These are phyloP conservation scores for Clonostachys chloroleuca DNA, from an alignment of 2,329 filamentous ascomycete genomes.

Conservation along the genomic window DNA sequence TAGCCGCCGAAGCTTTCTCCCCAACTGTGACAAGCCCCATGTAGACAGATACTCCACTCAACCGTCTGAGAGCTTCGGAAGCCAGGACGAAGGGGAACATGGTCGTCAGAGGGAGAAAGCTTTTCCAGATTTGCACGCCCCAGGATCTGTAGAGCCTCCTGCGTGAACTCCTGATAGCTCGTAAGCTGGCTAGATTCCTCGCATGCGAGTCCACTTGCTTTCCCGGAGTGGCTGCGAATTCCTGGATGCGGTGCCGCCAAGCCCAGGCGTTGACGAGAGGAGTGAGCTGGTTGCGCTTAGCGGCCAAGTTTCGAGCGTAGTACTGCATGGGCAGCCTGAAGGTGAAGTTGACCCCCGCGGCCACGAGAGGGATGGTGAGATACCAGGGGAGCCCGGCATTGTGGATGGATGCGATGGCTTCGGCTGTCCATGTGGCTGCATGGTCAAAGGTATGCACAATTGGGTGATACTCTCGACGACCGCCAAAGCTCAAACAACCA, in stretches of 20 bases:
- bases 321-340: slow-evolving; percentile 41
- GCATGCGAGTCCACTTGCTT: not conserved
- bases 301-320: slow-evolving; percentile 27
- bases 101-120: slow-evolving; percentile 24
- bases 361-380: slow-evolving; percentile 46
- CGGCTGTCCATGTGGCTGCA: slow-evolving; percentile 29
- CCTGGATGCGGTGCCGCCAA: not conserved
- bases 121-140: slow-evolving; percentile 43
- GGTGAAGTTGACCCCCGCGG: slow-evolving; percentile 36
- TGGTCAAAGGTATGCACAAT: slow-evolving; percentile 1
- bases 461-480: not conserved
- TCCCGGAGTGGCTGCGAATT: not conserved
- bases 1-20: slow-evolving; percentile 9
- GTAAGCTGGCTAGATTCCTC: not conserved
- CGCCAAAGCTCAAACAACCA: not conserved
- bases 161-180: not conserved
- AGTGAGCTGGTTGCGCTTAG: slow-evolving; percentile 17
- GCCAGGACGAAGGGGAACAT: slow-evolving; percentile 45
- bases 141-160: slow-evolving; percentile 23
- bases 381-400: slow-evolving; percentile 45
- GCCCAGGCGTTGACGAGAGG: slow-evolving; percentile 25
- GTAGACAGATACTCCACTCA: slow-evolving; percentile 25
- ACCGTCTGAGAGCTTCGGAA: slow-evolving; percentile 44
- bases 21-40: slow-evolving; percentile 17
- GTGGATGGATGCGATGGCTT: slow-evolving; percentile 39